Percentiles rank a stretch among this genome's conserved stretches.
These are phyloP conservation scores for Dendrostoma leiphaemia DNA, from an alignment of 2,329 filamentous ascomycete species.

Conservation along the genomic window DNA sequence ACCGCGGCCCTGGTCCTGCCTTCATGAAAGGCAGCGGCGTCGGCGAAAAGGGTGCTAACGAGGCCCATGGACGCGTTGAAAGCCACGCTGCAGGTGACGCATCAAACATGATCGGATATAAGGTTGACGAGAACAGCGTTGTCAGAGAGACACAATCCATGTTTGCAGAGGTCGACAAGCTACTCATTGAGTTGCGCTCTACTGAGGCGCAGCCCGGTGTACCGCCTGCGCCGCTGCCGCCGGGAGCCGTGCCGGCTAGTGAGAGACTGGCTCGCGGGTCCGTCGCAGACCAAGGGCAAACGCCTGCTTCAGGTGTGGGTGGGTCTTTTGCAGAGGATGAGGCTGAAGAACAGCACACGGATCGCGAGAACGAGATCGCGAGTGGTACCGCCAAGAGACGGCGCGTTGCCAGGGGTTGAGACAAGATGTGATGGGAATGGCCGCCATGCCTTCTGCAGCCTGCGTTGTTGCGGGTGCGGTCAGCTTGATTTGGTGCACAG, in stretches of 20 bases:
- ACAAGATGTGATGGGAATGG: too few species aligned
- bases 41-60: constrained; percentile 33
- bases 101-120: constrained; percentile 55
- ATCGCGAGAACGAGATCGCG: constrained; percentile 17
- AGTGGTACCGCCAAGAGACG: constrained; percentile 24
- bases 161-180: constrained; percentile 82
- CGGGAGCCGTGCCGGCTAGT: constrained; percentile 20
- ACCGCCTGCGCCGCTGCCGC: constrained; percentile 30
- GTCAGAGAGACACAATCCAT: constrained; percentile 86
- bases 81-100: constrained; percentile 29
- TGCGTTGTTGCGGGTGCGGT: too few species aligned
- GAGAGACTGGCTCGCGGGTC: constrained; percentile 16
- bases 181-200: constrained; percentile 72
- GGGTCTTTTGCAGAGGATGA: constrained; percentile 11
- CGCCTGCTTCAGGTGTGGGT: constrained; percentile 15
- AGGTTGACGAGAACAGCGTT: constrained; percentile 78
- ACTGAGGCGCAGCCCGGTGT: constrained; percentile 59
- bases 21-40: constrained; percentile 48
- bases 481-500: too few species aligned
- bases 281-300: constrained; percentile 6
- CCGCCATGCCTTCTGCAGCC: too few species aligned
- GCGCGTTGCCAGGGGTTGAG: constrained; percentile 22
- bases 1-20: constrained; percentile 64
- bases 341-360: constrained; percentile 10
- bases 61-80: constrained; percentile 29